phyloP scores from a whole-genome alignment of 768 basidiomycete genomes.

The Hortiboletus flavorubellus region DNA sequence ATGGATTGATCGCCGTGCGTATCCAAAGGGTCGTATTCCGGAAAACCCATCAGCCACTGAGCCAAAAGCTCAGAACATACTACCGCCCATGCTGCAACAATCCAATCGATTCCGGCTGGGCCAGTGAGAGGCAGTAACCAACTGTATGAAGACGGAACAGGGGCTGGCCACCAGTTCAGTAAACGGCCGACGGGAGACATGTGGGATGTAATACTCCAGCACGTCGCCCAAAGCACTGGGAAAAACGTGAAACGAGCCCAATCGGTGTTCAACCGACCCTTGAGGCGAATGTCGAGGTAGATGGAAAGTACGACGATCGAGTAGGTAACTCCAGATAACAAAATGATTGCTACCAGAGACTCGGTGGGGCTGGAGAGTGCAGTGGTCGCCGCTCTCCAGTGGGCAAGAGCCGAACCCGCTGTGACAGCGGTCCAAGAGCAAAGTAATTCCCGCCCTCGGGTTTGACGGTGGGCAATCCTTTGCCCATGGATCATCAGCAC shows the following conservation, averaged over 20 bases:
- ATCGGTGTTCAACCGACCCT: conserved; percentile 23
- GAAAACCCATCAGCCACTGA: conserved; percentile 53
- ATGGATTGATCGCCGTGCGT: background rate
- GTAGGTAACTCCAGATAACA: conserved; percentile 44
- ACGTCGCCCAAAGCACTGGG: conserved; percentile 64
- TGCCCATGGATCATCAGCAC: conserved; percentile 31
- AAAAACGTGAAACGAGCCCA: conserved; percentile 56
- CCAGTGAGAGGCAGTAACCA: conserved; percentile 66
- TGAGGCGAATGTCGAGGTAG: conserved; percentile 38
- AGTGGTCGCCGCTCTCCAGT: conserved; percentile 41
- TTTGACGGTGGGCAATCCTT: conserved; percentile 28
- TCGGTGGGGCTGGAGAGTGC: conserved; percentile 53
- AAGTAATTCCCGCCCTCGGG: conserved; percentile 26
- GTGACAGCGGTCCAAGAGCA: conserved; percentile 40
- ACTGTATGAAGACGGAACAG: conserved; percentile 51
- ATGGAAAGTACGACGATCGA: conserved; percentile 39
- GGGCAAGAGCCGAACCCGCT: conserved; percentile 40
- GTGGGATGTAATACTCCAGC: conserved; percentile 53
- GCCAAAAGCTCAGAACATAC: conserved; percentile 54
- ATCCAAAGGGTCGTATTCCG: conserved; percentile 15
- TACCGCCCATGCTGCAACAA: conserved; percentile 72
- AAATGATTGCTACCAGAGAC: conserved; percentile 46
- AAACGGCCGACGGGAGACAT: conserved; percentile 69
- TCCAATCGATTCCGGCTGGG: conserved; percentile 64
- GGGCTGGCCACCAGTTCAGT: conserved; percentile 58